phyloP scores from a whole-genome alignment of 2,329 filamentous ascomycete genomes.

The Moelleriella libera region DNA sequence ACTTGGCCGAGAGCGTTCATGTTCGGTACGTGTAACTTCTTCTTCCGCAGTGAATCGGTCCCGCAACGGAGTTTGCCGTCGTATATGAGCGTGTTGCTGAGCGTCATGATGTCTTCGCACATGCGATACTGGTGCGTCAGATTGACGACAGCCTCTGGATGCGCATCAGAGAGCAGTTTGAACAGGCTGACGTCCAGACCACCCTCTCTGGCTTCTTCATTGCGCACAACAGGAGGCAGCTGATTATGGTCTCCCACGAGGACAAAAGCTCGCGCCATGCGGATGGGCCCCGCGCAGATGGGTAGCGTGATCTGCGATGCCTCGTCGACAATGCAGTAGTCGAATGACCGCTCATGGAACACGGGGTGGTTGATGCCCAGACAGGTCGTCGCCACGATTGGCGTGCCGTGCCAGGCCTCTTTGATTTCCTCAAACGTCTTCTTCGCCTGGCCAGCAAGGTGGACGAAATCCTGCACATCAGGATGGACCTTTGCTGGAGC shows the following conservation, averaged over 20 bases:
- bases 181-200: conserved; percentile 89
- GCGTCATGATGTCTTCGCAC: conserved; percentile 91
- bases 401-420: conserved; percentile 69
- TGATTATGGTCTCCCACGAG: conserved; percentile 96
- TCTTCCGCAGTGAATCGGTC: conserved; percentile 56
- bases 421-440: conserved; percentile 72
- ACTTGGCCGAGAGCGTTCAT: conserved; percentile 44
- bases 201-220: conserved; percentile 71
- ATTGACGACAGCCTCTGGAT: conserved; percentile 78
- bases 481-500: conserved; percentile 75
- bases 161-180: conserved; percentile 78
- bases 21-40: conserved; percentile 53
- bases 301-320: conserved; percentile 95
- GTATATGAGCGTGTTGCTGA: conserved; percentile 91
- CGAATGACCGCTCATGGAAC: conserved; percentile 80
- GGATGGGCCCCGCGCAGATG: conserved; percentile 84
- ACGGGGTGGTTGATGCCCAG: conserved; percentile 80
- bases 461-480: conserved; percentile 75
- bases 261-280: conserved; percentile 85
- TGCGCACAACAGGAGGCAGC: conserved; percentile 84
- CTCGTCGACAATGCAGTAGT: conserved; percentile 98
- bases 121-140: conserved; percentile 96
- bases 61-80: conserved; percentile 83
- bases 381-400: conserved; percentile 89
- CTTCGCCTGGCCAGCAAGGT: conserved; percentile 60